These are phyloP conservation scores for Blastomyces parvus DNA, from an alignment of 2,329 filamentous ascomycete genomes.

Conservation along the genomic window DNA sequence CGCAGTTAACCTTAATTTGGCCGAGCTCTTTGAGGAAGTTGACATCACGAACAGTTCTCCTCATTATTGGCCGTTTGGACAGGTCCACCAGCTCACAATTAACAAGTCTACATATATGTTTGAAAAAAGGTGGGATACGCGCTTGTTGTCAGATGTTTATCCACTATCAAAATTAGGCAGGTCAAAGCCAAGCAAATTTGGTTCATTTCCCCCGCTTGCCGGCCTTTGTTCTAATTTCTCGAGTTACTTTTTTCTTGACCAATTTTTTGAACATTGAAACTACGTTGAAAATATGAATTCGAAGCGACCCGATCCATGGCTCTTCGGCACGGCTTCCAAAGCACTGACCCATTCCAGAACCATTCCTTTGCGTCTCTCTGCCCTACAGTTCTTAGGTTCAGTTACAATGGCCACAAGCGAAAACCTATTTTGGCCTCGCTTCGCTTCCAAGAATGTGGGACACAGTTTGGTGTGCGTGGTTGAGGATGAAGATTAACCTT, in stretches of 20 bases:
- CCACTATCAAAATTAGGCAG: neutral
- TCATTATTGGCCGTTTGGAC: neutral
- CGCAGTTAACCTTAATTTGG: slow-evolving; percentile 4
- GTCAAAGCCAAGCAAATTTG: neutral
- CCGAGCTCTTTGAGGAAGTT: neutral
- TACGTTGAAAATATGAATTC: neutral
- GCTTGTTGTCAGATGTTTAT: neutral
- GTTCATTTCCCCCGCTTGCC: neutral
- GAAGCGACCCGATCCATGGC: neutral
- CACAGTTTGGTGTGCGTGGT: neutral
- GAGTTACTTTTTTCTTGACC: no score
- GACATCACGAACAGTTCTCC: neutral
- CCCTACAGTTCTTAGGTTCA: neutral
- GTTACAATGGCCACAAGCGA: slow-evolving; percentile 1
- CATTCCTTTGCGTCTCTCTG: neutral
- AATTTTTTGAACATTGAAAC: neutral
- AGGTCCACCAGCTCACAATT: neutral
- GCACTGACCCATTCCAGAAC: neutral
- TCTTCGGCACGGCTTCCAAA: neutral
- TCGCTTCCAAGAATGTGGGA: neutral
- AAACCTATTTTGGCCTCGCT: slow-evolving; percentile 4
- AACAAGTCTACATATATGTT: no score
- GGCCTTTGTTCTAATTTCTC: neutral
- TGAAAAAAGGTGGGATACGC: neutral
- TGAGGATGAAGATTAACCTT: neutral